Conservation (phyloP, 2,329 filamentous ascomycete species). For the Camillea tinctor region DNA sequence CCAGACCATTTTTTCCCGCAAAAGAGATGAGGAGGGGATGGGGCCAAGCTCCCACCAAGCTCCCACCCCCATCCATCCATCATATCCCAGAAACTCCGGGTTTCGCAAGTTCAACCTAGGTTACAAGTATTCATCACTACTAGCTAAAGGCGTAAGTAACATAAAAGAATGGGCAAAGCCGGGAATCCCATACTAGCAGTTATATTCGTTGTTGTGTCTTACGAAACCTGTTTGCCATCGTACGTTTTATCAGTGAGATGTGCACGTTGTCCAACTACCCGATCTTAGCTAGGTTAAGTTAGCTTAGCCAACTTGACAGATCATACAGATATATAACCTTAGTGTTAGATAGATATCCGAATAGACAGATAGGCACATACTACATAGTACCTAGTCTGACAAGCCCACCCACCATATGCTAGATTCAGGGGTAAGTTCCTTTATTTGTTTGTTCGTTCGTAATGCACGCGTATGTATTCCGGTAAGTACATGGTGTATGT, state of each 20-base stretch:
- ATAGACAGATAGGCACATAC: too few relatives aligned
- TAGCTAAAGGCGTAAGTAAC: too few relatives aligned
- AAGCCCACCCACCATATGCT: background rate
- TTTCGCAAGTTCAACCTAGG: background rate
- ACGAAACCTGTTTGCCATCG: background rate
- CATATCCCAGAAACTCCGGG: background rate
- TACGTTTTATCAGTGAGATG: background rate
- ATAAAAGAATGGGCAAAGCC: too few relatives aligned
- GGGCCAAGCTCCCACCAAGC: background rate
- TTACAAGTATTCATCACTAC: too few relatives aligned
- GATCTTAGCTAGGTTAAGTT: too few relatives aligned
- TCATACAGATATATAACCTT: background rate
- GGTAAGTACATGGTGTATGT: too few relatives aligned
- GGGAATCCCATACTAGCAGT: too few relatives aligned
- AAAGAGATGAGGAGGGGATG: slow-evolving; percentile 13
- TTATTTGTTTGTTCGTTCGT: background rate
- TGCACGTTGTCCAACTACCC: background rate
- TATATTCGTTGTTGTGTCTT: background rate
- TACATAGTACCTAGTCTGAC: too few relatives aligned
- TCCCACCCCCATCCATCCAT: too few relatives aligned
- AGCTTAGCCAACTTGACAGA: background rate
- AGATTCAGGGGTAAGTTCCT: background rate
- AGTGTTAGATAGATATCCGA: too few relatives aligned
- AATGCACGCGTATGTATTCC: background rate
- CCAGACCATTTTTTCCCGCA: slow-evolving; percentile 11